A percentile compares a stretch with the other conserved stretches of the same genome.
Evolutionary conservation across 1,284 basidiomycete species (phyloP).

Genomic region (Omphalotus olearius): DNA sequence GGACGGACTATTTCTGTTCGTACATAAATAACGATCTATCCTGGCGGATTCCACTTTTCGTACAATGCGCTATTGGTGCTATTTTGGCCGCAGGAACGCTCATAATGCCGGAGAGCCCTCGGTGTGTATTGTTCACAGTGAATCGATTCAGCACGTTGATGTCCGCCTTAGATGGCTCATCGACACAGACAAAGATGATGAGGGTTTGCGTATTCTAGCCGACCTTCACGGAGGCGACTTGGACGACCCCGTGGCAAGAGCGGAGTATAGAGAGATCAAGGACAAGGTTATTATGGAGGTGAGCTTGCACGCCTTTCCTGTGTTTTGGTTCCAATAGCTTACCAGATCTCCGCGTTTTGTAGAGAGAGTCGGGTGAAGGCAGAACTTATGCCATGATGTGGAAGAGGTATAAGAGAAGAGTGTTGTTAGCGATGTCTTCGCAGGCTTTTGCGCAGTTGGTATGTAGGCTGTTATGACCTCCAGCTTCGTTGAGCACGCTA

Average conservation of each 20-base stretch:
- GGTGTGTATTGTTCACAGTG: slow-evolving; percentile 38
- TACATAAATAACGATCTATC: slow-evolving; percentile 79
- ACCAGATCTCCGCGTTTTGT: slow-evolving; percentile 4
- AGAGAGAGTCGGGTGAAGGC: slow-evolving; percentile 75
- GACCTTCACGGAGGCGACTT: slow-evolving; percentile 88
- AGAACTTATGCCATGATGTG: slow-evolving; percentile 85
- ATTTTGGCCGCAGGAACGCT: slow-evolving; percentile 83
- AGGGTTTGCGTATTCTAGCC: slow-evolving; percentile 86
- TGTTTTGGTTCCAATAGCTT: neutral
- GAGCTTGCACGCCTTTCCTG: slow-evolving; percentile 22
- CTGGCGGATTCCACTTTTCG: slow-evolving; percentile 81
- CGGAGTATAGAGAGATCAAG: slow-evolving; percentile 92
- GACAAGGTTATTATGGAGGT: slow-evolving; percentile 84
- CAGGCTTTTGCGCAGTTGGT: slow-evolving; percentile 95
- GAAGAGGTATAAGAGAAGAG: slow-evolving; percentile 83
- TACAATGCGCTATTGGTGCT: slow-evolving; percentile 87
- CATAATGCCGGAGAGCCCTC: slow-evolving; percentile 91
- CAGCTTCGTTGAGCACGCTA: neutral
- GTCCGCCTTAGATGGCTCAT: slow-evolving; percentile 73
- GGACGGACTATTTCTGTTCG: slow-evolving; percentile 94
- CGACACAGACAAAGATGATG: slow-evolving; percentile 82
- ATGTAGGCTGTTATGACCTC: slow-evolving; percentile 22
- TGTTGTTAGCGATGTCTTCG: slow-evolving; percentile 95
- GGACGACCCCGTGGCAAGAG: slow-evolving; percentile 66
- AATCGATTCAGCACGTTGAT: neutral